Conservation (phyloP, 176 grass and related monocot species). For the Paspalum notatum region DNA sequence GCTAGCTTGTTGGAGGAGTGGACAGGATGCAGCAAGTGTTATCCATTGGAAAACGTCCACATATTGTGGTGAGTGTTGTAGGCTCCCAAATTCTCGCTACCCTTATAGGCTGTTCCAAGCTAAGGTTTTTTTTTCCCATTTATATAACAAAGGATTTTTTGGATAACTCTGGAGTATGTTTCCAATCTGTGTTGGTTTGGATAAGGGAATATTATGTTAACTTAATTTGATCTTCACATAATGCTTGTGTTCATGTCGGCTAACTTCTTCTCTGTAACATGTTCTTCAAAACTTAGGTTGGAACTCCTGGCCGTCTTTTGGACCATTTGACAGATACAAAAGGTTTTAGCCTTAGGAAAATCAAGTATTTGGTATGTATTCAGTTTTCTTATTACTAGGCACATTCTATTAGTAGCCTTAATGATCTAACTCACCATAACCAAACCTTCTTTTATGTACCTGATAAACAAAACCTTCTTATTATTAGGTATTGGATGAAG, state of each 20-base stretch:
- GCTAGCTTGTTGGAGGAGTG: slow-evolving; percentile 87
- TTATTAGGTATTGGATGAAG: slow-evolving; percentile 86
- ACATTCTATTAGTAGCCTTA: neutral
- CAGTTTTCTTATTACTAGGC: neutral
- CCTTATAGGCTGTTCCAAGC: neutral
- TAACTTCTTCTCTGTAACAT: slow-evolving; percentile 25
- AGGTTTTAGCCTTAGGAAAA: slow-evolving; percentile 80
- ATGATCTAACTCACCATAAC: neutral
- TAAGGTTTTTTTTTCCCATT: neutral
- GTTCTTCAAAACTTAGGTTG: slow-evolving; percentile 64
- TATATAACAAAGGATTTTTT: neutral
- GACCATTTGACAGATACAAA: slow-evolving; percentile 91
- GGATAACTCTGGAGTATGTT: neutral
- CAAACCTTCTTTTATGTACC: neutral
- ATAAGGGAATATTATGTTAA: neutral
- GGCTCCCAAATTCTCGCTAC: neutral
- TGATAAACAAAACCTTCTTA: neutral
- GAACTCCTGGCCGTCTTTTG: slow-evolving; percentile 78
- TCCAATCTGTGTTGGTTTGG: neutral
- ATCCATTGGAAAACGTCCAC: slow-evolving; percentile 77
- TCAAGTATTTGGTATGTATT: slow-evolving; percentile 80
- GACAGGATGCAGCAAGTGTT: slow-evolving; percentile 81
- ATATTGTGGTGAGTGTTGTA: slow-evolving; percentile 74
- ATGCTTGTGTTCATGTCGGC: slow-evolving; percentile 24
- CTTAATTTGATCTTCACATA: slow-evolving; percentile 1